Conservation (phyloP, 2,329 filamentous ascomycete genomes). For the Colletotrichum magnum region DNA sequence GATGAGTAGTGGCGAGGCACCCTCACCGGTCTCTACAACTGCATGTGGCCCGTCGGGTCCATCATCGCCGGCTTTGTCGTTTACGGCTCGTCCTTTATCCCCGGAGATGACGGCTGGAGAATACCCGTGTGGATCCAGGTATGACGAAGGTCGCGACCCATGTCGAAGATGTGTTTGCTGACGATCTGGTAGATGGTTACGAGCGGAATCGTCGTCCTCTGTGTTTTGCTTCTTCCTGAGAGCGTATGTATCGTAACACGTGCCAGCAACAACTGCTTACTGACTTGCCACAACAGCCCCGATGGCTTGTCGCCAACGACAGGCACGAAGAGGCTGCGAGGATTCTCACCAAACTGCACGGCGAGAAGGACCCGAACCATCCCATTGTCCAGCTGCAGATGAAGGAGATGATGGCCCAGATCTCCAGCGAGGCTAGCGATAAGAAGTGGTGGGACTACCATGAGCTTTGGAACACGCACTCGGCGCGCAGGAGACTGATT, state of each 20-base stretch:
- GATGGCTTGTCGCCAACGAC: constrained; percentile 62
- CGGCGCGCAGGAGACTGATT: constrained; percentile 64
- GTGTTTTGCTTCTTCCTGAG: constrained; percentile 62
- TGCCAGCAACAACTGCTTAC: background rate
- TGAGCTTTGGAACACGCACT: constrained; percentile 65
- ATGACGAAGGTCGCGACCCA: background rate
- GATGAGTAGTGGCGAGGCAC: constrained; percentile 61
- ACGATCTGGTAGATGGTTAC: constrained; percentile 46
- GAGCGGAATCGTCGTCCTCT: constrained; percentile 60
- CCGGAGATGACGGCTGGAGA: constrained; percentile 57
- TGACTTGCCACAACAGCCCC: constrained; percentile 44
- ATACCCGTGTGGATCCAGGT: constrained; percentile 67
- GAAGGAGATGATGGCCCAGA: constrained; percentile 62
- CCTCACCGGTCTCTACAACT: constrained; percentile 67
- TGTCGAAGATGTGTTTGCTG: background rate
- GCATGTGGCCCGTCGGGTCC: constrained; percentile 61
- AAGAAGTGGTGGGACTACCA: constrained; percentile 71
- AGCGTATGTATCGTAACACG: constrained; percentile 45
- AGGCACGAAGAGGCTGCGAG: constrained; percentile 55
- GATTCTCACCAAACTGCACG: constrained; percentile 65
- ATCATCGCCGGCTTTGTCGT: constrained; percentile 69
- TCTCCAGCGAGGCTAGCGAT: constrained; percentile 63
- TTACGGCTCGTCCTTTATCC: constrained; percentile 62
- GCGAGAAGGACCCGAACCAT: constrained; percentile 64
- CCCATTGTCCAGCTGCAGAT: constrained; percentile 67